Percentiles rank a stretch among this genome's conserved stretches.
These are phyloP conservation scores for Magnaporthiopsis incrustans DNA, from an alignment of 2,329 filamentous ascomycete species.

Conservation along the genomic window DNA sequence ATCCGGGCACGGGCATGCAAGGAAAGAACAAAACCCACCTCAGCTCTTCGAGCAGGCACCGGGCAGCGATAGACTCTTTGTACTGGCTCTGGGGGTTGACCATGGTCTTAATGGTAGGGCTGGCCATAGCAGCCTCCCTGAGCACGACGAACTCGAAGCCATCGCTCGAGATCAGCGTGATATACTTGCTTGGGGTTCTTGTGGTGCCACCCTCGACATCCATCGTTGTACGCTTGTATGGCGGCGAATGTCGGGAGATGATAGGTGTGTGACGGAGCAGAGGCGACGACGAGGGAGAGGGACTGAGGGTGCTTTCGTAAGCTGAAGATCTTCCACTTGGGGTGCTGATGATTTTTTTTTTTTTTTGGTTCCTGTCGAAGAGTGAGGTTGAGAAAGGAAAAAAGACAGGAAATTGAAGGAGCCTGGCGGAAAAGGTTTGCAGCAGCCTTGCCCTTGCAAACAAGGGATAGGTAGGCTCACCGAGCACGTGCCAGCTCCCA, in stretches of 20 bases:
- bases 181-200: conserved; percentile 49
- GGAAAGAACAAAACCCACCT: conserved; percentile 44
- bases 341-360: not conserved
- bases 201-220: conserved; percentile 2
- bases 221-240: conserved; percentile 7
- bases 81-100: conserved; percentile 63
- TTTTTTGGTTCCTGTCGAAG: not conserved
- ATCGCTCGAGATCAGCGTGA: conserved; percentile 69
- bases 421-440: not conserved
- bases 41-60: conserved; percentile 63
- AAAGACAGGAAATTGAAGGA: not conserved
- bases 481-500: not conserved
- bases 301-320: too few species aligned
- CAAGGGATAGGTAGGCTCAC: not conserved
- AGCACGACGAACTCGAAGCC: conserved; percentile 70
- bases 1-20: not conserved
- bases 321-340: not conserved
- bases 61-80: conserved; percentile 53
- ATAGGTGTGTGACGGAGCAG: not conserved
- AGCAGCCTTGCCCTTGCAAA: not conserved
- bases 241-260: not conserved
- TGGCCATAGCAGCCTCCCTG: conserved; percentile 61
- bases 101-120: conserved; percentile 67
- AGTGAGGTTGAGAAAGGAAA: not conserved
- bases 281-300: not conserved